Base-by-base conservation (phyloP, 1,139 yeast species). In the Meyerozyma athensensis region DNA sequence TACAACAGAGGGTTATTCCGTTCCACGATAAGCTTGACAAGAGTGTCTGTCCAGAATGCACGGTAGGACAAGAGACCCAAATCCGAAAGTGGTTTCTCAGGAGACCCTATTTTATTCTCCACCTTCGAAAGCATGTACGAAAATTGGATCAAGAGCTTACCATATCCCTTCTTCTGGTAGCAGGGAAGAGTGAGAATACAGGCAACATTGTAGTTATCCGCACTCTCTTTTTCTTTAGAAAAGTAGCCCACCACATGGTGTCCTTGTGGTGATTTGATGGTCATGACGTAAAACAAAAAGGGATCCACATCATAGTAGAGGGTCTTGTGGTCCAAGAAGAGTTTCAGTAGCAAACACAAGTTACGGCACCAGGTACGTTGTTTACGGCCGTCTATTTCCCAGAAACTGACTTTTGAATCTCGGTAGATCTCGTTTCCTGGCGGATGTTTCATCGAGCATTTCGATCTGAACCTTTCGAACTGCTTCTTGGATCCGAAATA, bases 281-380 rank as follows among this genome's bases (percentile, higher is more conserved):
- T 89, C 97, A 94, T 90, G 52, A 96, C 84, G 58, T 92, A 92
- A 54, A 92, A 92, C 50, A 92, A 65, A 53, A 92, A 92, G 4
- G 99, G 98, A 58, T 92, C 98, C 34, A 92, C 98, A 58, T 94
- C 99, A 59, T 90, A 92, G 60, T 90, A 94, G 33, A 92, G 72
- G 0, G 98, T 87, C 57, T 92, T 94, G 65, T 92, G 97, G 60
- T 92, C 98, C 54, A 92, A 68, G 52, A 92, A 92, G 42, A 92
- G 66, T 58, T 94, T 94, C 4, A 92, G 83, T 22, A 94, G 65
- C 39, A 92, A 66, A 68, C 97, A 92, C 43, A 94, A 68, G 57
- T 92, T 94, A 47, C 98, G 77, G 61, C 98, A 92, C 97, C 97
- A 92, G 0, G 96, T 84, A 42, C 97, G 69, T 61, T 92, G 98